Evolutionary conservation across 495 filamentous ascomycete genomes (phyloP).

Genomic region (Copromyces sp.): DNA sequence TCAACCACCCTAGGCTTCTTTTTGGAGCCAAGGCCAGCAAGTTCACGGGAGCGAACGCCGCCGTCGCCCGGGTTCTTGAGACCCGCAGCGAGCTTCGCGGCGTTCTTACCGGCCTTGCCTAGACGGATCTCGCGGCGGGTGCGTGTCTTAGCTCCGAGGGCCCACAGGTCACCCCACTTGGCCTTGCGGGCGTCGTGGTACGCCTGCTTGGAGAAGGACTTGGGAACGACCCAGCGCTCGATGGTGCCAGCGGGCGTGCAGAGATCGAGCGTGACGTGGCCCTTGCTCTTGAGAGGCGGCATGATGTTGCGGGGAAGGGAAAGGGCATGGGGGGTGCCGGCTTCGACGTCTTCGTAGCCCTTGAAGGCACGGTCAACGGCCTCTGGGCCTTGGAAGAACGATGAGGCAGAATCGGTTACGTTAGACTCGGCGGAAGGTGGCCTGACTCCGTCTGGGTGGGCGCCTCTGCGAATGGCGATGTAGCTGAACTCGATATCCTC

Average conservation of each 20-base stretch:
- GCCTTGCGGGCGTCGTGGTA: constrained; percentile 89
- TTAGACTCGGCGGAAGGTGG: constrained; percentile 18
- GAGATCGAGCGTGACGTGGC: constrained; percentile 80
- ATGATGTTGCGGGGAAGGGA: constrained; percentile 69
- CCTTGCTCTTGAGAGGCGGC: constrained; percentile 72
- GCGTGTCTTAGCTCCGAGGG: constrained; percentile 83
- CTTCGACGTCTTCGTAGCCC: constrained; percentile 27
- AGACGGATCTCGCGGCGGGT: constrained; percentile 50
- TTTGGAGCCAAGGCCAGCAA: constrained; percentile 12
- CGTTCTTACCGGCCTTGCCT: constrained; percentile 31
- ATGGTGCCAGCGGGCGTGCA: constrained; percentile 79
- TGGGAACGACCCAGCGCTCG: constrained; percentile 91
- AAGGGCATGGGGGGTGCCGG: constrained; percentile 42
- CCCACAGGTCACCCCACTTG: constrained; percentile 91
- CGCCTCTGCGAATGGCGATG: constrained; percentile 72
- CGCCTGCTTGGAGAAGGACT: constrained; percentile 65
- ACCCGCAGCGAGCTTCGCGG: background rate
- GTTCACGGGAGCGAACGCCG: constrained; percentile 29
- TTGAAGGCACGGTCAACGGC: constrained; percentile 26
- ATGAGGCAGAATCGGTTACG: background rate
- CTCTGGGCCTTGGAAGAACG: constrained; percentile 14
- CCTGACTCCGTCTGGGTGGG: constrained; percentile 31
- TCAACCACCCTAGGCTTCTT: constrained; percentile 25
- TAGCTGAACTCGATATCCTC: constrained; percentile 89
- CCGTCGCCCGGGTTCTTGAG: constrained; percentile 23